Evolutionary conservation across 2,329 filamentous ascomycete genomes (phyloP), one percentile per base, ranked within the genome.

Genomic region (Septoria linicola): DNA sequence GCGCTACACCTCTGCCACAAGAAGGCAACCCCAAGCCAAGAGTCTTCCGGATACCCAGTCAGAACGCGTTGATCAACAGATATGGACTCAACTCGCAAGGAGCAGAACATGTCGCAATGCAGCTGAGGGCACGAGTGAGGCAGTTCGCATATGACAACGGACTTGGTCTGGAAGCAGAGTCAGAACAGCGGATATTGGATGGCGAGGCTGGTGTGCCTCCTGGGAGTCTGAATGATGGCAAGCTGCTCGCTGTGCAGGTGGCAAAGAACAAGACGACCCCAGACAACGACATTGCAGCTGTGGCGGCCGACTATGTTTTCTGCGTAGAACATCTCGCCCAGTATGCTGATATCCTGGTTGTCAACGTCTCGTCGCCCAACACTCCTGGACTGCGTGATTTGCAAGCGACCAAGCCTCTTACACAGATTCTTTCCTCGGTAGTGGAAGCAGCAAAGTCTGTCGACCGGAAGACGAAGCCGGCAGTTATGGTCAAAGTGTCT

Each of bases 291-390:
- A 85, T 96, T 54, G 81, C 86, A 35, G 91, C 90, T 25, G 86
- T 97, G 13, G 82, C 79, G 43, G 79, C 80, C 19, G 81, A 86
- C 62, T 96, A 97, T 67, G 87, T 93, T n/a, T 88, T 87, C 70
- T 96, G 92, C 63, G 91, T 96, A 3, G 78, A 87, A 48, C 80
- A 84, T 39, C 75, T 99, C 31, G 93, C 87, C 3, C 85, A 80
- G 43, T 99, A 96, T 67, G 90, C 93, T 8, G 93, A 99, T 65
- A 87, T 99, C 30, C 75, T 99, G n/a, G 92, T 97, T 6, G 93
- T 99, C 66, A 99, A 99, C 64, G 93, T 99, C 42, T 96, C 90
- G 65, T 95, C 88, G 62, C 93, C 93, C 19, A 99, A 99, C 73
- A 97, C 92, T 0, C 92, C 92, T 0, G 92, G 93, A 0, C 79